These are phyloP conservation scores for Boletus smithii DNA, from an alignment of 1,284 basidiomycete genomes.

Conservation along the genomic window DNA sequence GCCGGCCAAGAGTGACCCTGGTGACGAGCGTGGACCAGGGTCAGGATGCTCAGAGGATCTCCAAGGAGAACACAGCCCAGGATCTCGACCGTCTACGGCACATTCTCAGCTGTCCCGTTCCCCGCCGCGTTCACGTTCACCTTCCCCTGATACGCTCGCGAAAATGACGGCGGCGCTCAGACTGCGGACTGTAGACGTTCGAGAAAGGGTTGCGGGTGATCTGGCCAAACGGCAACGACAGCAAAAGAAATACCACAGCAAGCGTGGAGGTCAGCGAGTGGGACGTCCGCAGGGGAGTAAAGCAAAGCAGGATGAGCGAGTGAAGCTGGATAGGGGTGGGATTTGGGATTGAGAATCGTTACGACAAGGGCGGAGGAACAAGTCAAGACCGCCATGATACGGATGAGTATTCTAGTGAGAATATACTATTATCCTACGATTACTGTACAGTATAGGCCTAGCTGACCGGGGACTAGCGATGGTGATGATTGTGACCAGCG, in stretches of 20 bases:
- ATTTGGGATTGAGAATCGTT: slow-evolving; percentile 53
- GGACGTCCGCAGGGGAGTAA: slow-evolving; percentile 82
- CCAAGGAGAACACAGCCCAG: slow-evolving; percentile 28
- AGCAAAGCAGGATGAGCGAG: slow-evolving; percentile 71
- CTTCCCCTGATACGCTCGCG: slow-evolving; percentile 37
- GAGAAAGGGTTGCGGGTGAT: slow-evolving; percentile 62
- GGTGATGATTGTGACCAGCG: slow-evolving; percentile 9
- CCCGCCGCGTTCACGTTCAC: slow-evolving; percentile 45
- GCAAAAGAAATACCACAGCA: slow-evolving; percentile 71
- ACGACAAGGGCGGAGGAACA: slow-evolving; percentile 14
- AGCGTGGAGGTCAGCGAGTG: slow-evolving; percentile 58
- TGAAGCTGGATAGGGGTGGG: slow-evolving; percentile 59
- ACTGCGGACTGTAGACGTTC: slow-evolving; percentile 38
- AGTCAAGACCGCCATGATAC: background rate
- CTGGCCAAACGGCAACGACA: slow-evolving; percentile 63
- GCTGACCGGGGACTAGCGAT: slow-evolving; percentile 7
- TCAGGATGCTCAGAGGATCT: background rate
- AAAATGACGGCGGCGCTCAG: slow-evolving; percentile 34
- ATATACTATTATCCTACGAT: slow-evolving; percentile 22
- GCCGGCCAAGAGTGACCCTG: slow-evolving; percentile 26
- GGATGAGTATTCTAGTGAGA: slow-evolving; percentile 2
- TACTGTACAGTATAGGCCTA: slow-evolving; percentile 12
- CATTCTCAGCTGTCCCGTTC: slow-evolving; percentile 40
- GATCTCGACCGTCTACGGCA: slow-evolving; percentile 28
- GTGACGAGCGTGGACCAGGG: slow-evolving; percentile 11